Base-by-base conservation (phyloP, 352 stramenopile species). In the Phytopythium sindhum region DNA sequence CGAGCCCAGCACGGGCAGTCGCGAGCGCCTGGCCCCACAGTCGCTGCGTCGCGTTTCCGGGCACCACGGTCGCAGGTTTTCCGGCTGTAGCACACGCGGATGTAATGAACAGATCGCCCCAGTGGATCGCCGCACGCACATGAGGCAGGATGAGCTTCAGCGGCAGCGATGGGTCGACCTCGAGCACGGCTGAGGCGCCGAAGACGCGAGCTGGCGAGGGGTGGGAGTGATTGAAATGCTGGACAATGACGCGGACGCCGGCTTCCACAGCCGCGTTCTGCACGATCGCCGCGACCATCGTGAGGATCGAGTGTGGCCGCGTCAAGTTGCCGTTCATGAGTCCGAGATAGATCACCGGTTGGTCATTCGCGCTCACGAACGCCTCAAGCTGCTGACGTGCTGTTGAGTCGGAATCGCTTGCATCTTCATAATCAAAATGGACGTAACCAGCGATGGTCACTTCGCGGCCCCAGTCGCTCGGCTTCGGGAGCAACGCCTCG, bases 1-100 rank as follows among this genome's bases (percentile, higher is more conserved):
- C 58, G 1, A 74, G n/a, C 4, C 74, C 74, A 6, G 81, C 74
- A 31, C 80, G n/a, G n/a, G n/a, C 72, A 6, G 78, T 71, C 10
- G 75, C 66, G 45, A 91, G 51, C 5, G 78, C 73, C 45, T 86
- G 75, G 19, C 77, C 75, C 80, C 81, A 91, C 54, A 91, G 66
- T 3, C 77, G 69, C 62, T 82, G 74, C 19, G 60, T 70, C 23
- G 58, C 44, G 47, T 80, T 75, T 10, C 65, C 70, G 23, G 78
- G 67, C 17, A 89, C 55, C 14, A 90, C 72, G 44, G 80, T 89
- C 10, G 72, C 68, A 57, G 80, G 73, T 14, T 84, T 84, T 1
- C 56, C 79, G 41, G 73, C 74, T 24, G 68, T 58, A 4, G 88
- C 65, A 37, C 77, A 86, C 2, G 60, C 73, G 26, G 80, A 79